phyloP scores from a whole-genome alignment of 225 moss, liverwort and hornwort species.

The Takakia lepidozioides region DNA sequence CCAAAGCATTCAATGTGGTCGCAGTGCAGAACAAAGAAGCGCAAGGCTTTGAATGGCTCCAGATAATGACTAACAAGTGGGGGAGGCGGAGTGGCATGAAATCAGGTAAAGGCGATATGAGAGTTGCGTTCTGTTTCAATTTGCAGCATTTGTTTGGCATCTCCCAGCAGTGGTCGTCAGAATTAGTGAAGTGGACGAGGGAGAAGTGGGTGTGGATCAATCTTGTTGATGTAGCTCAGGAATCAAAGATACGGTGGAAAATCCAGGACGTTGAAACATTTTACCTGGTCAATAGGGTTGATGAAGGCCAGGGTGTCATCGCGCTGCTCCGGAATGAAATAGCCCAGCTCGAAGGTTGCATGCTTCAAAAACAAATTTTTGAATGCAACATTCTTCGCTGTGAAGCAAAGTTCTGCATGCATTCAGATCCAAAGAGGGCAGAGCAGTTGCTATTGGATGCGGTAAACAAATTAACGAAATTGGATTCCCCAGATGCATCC shows the following conservation, averaged over 20 bases:
- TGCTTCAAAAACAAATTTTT: not conserved
- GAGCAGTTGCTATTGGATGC: too few species aligned
- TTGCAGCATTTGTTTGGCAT: slow-evolving; percentile 10
- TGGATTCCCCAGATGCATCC: too few species aligned
- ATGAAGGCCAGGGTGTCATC: slow-evolving; percentile 2
- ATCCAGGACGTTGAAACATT: too few species aligned
- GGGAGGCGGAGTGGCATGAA: slow-evolving; percentile 7
- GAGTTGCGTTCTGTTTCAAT: slow-evolving; percentile 20
- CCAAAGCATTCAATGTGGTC: slow-evolving; percentile 11
- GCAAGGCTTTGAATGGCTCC: slow-evolving; percentile 6
- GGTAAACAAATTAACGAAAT: too few species aligned
- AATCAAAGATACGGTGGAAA: too few species aligned
- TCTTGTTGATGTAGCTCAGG: too few species aligned
- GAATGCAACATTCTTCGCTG: not conserved
- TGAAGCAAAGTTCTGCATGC: too few species aligned
- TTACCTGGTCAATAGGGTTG: not conserved
- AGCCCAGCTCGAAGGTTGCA: slow-evolving; percentile 1
- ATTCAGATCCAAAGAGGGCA: too few species aligned
- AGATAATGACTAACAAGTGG: slow-evolving; percentile 13
- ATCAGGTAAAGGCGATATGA: slow-evolving; percentile 15
- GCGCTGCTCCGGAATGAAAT: not conserved
- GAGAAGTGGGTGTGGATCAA: slow-evolving; percentile 19
- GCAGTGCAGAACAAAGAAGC: not conserved
- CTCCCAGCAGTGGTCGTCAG: slow-evolving; percentile 5
- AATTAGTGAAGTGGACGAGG: slow-evolving; percentile 6